phyloP scores from a whole-genome alignment of 2,329 filamentous ascomycete species.

The Plectosphaerella cucumerina region DNA sequence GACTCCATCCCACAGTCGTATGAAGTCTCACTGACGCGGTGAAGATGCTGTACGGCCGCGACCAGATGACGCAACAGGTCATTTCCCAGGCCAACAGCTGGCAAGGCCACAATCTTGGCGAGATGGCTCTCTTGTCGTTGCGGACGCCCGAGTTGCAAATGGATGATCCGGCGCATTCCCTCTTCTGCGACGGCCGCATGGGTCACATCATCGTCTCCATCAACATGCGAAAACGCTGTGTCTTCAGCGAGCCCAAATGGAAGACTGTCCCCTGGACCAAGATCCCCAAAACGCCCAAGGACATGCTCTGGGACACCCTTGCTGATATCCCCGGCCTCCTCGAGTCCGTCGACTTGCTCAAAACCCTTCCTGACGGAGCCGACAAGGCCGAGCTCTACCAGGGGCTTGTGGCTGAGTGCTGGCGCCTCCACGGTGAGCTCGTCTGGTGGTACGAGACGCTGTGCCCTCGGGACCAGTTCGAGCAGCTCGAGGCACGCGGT shows the following conservation, averaged over 20 bases:
- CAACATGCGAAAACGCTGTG: constrained; percentile 15
- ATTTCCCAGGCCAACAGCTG: constrained; percentile 13
- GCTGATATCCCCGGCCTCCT: constrained; percentile 22
- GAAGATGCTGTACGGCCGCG: constrained; percentile 13
- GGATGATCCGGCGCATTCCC: constrained; percentile 12
- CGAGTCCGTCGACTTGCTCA: constrained; percentile 20
- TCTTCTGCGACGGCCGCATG: constrained; percentile 16
- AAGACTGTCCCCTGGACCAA: constrained; percentile 24
- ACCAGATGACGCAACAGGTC: constrained; percentile 8
- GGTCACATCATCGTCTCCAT: constrained; percentile 12
- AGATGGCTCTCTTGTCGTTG: constrained; percentile 8
- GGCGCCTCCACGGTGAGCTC: constrained; percentile 9
- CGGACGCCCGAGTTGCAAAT: constrained; percentile 5
- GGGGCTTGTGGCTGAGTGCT: constrained; percentile 7
- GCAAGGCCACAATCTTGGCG: constrained; percentile 12
- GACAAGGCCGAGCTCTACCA: background rate
- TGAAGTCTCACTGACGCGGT: constrained; percentile 3
- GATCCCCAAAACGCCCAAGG: constrained; percentile 21
- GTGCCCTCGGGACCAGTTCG: constrained; percentile 3
- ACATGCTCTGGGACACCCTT: constrained; percentile 24
- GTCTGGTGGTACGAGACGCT: constrained; percentile 7
- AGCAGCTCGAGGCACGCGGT: constrained; percentile 1
- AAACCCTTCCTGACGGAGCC: constrained; percentile 3
- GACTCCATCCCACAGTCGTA: background rate
- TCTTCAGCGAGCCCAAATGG: constrained; percentile 24